A percentile compares a stretch with the other conserved stretches of the same genome.
Evolutionary conservation across 2,329 filamentous ascomycete genomes (phyloP).

Genomic region (Colletotrichum acutatum): DNA sequence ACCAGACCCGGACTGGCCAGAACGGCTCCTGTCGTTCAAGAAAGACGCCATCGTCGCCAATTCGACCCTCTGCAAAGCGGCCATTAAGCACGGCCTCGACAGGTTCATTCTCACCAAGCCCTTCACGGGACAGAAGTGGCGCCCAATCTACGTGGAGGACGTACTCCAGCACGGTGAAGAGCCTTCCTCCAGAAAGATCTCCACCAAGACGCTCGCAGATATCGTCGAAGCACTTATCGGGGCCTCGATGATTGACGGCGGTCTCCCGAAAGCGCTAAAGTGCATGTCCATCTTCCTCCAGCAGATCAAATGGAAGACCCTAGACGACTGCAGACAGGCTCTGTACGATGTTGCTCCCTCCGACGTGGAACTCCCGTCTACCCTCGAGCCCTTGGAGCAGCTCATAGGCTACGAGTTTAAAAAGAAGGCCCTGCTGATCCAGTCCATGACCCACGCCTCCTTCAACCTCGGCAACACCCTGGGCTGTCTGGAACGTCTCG

Average conservation of each 20-base stretch:
- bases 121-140: conserved; percentile 81
- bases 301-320: conserved; percentile 64
- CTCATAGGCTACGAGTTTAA: conserved; percentile 79
- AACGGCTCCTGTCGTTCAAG: conserved; percentile 76
- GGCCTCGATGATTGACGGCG: conserved; percentile 76
- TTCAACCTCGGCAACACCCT: conserved; percentile 56
- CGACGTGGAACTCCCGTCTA: conserved; percentile 49
- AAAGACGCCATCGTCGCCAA: conserved; percentile 83
- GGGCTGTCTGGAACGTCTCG: conserved; percentile 76
- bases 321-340: conserved; percentile 51
- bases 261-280: conserved; percentile 68
- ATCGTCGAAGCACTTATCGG: conserved; percentile 89
- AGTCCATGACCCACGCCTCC: conserved; percentile 85
- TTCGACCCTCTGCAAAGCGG: conserved; percentile 73
- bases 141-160: conserved; percentile 66
- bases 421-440: conserved; percentile 75
- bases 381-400: conserved; percentile 65
- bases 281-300: conserved; percentile 76
- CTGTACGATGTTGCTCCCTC: conserved; percentile 56
- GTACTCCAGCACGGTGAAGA: conserved; percentile 39
- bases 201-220: conserved; percentile 86
- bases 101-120: conserved; percentile 75
- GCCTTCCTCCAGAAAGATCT: conserved; percentile 53
- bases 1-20: conserved; percentile 75
- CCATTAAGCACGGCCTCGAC: conserved; percentile 73